Evolutionary conservation across 176 grass and related monocot genomes (phyloP).

Genomic region (Avena eriantha): DNA sequence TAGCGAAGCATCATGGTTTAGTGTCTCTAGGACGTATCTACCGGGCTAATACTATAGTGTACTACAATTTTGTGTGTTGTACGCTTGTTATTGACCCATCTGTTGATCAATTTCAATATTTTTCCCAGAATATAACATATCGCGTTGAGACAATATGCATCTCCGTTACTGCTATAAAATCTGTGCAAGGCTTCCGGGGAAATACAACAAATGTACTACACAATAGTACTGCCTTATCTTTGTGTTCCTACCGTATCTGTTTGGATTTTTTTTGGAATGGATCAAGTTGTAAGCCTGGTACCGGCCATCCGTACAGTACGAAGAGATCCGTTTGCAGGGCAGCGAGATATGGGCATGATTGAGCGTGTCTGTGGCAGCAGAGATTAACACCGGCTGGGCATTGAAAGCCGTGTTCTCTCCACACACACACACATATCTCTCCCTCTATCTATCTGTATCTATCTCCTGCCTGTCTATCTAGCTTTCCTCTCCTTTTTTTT

Average conservation of each 20-base stretch:
- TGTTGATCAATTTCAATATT: not conserved
- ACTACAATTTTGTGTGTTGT: not conserved
- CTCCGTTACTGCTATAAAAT: too few species aligned
- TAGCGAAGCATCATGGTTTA: not conserved
- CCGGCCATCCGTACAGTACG: conserved; percentile 27
- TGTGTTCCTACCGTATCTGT: not conserved
- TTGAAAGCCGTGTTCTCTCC: not conserved
- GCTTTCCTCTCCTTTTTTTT: not conserved
- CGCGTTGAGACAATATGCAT: too few species aligned
- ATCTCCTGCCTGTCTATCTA: not conserved
- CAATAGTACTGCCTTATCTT: not conserved
- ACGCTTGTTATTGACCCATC: not conserved
- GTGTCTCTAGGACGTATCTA: not conserved
- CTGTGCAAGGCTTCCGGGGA: too few species aligned
- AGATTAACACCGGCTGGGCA: conserved; percentile 25
- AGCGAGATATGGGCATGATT: conserved; percentile 22
- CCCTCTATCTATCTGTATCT: not conserved
- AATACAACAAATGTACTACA: too few species aligned
- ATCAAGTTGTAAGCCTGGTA: not conserved
- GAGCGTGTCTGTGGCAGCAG: conserved; percentile 10
- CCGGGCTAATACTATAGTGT: not conserved
- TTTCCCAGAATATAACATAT: too few species aligned
- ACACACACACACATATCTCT: not conserved
- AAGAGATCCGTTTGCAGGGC: conserved; percentile 28
- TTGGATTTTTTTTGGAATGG: not conserved